These are phyloP conservation scores for Botrytis squamosa DNA, from an alignment of 2,329 filamentous ascomycete species.

Conservation along the genomic window DNA sequence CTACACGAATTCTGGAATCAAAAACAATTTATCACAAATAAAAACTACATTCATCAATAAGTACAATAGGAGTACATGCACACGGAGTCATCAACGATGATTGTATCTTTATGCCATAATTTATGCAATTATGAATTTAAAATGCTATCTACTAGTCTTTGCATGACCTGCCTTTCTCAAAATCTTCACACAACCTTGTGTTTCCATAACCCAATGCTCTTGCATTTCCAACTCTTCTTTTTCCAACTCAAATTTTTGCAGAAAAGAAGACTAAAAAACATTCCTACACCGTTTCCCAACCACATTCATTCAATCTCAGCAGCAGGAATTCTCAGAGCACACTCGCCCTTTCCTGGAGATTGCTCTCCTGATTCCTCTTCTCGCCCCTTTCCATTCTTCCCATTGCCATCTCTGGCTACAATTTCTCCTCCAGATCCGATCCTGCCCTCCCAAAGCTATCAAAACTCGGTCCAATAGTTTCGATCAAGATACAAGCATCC, in stretches of 20 bases:
- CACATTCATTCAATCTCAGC: background rate
- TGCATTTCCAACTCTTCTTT: background rate
- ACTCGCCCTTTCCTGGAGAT: background rate
- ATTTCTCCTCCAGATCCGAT: too few relatives aligned
- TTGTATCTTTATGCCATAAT: background rate
- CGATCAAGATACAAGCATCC: background rate
- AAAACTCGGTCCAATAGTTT: background rate
- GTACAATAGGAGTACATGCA: background rate
- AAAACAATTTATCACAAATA: background rate
- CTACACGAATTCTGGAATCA: background rate
- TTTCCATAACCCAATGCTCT: background rate
- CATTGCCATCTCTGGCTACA: background rate
- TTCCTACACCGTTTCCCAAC: background rate
- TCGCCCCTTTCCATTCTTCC: background rate
- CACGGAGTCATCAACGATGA: background rate
- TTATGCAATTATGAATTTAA: background rate
- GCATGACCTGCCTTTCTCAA: background rate
- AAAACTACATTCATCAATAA: background rate
- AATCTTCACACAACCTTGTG: background rate
- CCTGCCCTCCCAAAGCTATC: background rate
- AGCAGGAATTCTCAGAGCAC: background rate
- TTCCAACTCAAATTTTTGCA: background rate
- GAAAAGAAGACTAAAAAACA: background rate
- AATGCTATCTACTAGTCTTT: background rate
- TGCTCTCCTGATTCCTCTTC: background rate